Conservation (phyloP, 352 stramenopile species). For the Globisporangium heterothallicum region DNA sequence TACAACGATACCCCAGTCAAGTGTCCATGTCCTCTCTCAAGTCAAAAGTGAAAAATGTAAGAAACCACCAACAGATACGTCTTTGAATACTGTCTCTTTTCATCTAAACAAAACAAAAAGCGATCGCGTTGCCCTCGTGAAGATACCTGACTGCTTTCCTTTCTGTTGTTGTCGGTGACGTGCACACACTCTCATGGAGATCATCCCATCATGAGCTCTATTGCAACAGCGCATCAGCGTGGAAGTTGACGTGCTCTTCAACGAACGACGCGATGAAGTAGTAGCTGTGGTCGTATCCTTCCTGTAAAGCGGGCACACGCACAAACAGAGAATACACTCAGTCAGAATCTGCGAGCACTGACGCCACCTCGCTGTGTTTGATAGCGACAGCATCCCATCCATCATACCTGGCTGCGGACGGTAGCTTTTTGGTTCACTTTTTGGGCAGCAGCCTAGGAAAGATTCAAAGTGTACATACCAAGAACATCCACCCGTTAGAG, state of each 20-base stretch:
- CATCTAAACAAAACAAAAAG: no score
- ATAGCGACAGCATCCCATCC: neutral
- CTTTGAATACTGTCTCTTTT: no score
- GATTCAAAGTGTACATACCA: conserved; percentile 4
- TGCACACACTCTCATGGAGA: no score
- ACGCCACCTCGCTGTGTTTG: no score
- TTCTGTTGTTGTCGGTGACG: no score
- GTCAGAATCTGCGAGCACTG: neutral
- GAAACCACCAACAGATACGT: no score
- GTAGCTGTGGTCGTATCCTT: conserved; percentile 97
- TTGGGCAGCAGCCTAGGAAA: conserved; percentile 66
- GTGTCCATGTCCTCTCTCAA: no score
- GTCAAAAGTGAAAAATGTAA: neutral
- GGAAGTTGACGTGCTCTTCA: conserved; percentile 93
- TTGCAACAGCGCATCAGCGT: conserved; percentile 83
- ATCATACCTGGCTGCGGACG: conserved; percentile 69
- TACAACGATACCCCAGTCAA: no score
- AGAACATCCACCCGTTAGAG: neutral
- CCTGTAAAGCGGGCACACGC: no score
- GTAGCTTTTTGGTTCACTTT: conserved; percentile 78
- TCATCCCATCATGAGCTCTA: conserved; percentile 14
- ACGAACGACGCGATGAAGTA: conserved; percentile 97
- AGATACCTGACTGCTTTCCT: no score
- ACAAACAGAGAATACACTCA: neutral
- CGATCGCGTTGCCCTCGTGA: no score